These are phyloP conservation scores for Aaosphaeria arxii DNA, from an alignment of 2,329 filamentous ascomycete species.

Conservation along the genomic window DNA sequence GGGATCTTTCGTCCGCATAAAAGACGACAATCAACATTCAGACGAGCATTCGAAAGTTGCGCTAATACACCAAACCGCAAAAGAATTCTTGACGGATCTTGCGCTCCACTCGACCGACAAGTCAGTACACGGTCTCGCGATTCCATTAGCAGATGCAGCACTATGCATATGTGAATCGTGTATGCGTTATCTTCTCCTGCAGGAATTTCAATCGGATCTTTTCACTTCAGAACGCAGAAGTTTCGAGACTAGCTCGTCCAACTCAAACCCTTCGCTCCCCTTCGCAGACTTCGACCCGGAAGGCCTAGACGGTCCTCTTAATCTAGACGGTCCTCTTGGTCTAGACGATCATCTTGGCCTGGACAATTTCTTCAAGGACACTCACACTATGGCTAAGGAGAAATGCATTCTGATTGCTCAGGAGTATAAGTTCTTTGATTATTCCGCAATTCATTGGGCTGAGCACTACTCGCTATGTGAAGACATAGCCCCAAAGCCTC, in stretches of 20 bases:
- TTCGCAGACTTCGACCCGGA: conserved; percentile 5
- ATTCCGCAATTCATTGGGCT: conserved; percentile 38
- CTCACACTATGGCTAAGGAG: conserved; percentile 15
- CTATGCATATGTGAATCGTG: conserved; percentile 11
- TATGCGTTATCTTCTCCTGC: conserved; percentile 25
- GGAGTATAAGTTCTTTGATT: conserved; percentile 33
- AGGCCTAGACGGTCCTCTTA: neutral
- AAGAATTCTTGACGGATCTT: conserved; percentile 31
- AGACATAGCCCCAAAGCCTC: conserved; percentile 8
- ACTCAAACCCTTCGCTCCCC: conserved; percentile 3
- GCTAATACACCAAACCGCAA: conserved; percentile 37
- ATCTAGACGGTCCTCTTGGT: neutral
- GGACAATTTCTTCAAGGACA: conserved; percentile 24
- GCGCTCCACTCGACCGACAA: conserved; percentile 9
- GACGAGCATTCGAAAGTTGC: conserved; percentile 24
- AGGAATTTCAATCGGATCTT: conserved; percentile 33
- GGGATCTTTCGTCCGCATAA: conserved; percentile 33
- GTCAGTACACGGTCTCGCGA: conserved; percentile 4
- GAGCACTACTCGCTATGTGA: conserved; percentile 27
- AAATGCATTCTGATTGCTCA: conserved; percentile 17
- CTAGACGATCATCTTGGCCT: conserved; percentile 9
- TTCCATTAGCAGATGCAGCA: conserved; percentile 8
- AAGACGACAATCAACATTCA: conserved; percentile 5
- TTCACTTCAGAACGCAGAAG: conserved; percentile 12
- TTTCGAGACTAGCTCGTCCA: conserved; percentile 7